phyloP scores from a whole-genome alignment of 805 yeast genomes.

The Debaryomyces castellii region DNA sequence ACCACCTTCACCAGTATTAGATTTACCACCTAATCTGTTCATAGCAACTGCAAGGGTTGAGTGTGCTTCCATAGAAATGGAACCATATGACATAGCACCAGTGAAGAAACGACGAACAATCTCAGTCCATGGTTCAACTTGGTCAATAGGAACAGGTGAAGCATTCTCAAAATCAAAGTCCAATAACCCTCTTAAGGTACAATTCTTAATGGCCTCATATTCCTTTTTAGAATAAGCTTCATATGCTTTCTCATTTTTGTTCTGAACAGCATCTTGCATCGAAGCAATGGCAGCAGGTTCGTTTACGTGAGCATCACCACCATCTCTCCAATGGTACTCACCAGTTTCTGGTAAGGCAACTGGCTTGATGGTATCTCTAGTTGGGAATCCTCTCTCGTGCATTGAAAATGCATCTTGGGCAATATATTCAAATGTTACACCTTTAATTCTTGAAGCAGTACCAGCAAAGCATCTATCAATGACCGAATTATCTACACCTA shows the following conservation, averaged over 20 bases:
- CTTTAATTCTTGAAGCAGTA: constrained; percentile 94
- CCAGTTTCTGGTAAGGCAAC: constrained; percentile 88
- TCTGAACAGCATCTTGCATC: constrained; percentile 96
- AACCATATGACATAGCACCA: constrained; percentile 99
- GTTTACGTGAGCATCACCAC: constrained; percentile 94
- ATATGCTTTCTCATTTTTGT: constrained; percentile 91
- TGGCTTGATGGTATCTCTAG: constrained; percentile 68
- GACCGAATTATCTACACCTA: constrained; percentile 93
- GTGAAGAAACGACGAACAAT: constrained; percentile 95
- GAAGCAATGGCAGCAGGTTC: constrained; percentile 94
- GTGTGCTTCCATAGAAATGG: constrained; percentile 97
- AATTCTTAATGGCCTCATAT: constrained; percentile 84
- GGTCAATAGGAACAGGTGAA: constrained; percentile 85
- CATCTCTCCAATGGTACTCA: constrained; percentile 98
- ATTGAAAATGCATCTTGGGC: constrained; percentile 95
- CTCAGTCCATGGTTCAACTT: constrained; percentile 99
- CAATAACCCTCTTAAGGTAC: constrained; percentile 90
- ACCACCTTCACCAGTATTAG: constrained; percentile 99
- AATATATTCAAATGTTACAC: constrained; percentile 91
- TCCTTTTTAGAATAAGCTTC: constrained; percentile 88
- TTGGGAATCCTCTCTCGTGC: constrained; percentile 90
- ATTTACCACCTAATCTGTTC: constrained; percentile 97
- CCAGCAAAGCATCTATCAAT: constrained; percentile 95
- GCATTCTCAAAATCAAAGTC: constrained; percentile 81
- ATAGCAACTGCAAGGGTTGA: constrained; percentile 97